Base-by-base conservation (phyloP, 2,329 filamentous ascomycete species). In the Fusarium incarnatum region DNA sequence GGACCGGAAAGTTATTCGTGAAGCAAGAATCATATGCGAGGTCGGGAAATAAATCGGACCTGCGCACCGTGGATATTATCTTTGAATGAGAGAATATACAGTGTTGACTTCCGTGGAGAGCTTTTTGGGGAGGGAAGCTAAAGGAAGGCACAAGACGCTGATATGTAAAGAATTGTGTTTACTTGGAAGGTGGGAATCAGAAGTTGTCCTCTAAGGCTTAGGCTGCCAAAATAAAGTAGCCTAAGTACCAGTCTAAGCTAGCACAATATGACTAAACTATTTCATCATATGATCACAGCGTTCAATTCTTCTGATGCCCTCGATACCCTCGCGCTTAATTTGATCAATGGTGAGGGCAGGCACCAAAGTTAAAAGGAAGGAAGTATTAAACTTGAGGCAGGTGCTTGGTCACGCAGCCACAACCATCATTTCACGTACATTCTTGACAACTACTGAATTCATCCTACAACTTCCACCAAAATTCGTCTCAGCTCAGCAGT, bases 11-110 rank as follows among this genome's bases (percentile, higher is more conserved):
- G 42, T 47, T 46, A n/a, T 53, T 48, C 7, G 45, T 44, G 9
- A 50, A 34, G 44, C 23, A 25, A 50, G 30, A 25, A 56, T 13
- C 46, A 52, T 49, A 64, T 71, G 53, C 48, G 28, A 71, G 50
- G 68, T 32, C 64, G 68, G 68, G 41, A 53, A 71, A 65, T 71
- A 61, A 40, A n/a, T n/a, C n/a, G n/a, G n/a, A n/a, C n/a, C n/a
- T n/a, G n/a, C n/a, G n/a, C n/a, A n/a, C n/a, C n/a, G n/a, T n/a
- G n/a, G n/a, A n/a, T n/a, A n/a, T n/a, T n/a, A n/a, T n/a, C n/a
- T n/a, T n/a, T n/a, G n/a, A n/a, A n/a, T n/a, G n/a, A n/a, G n/a
- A n/a, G n/a, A n/a, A n/a, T n/a, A n/a, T n/a, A n/a, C n/a, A n/a
- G n/a, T n/a, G n/a, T n/a, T n/a, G n/a, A n/a, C n/a, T n/a, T n/a